These are phyloP conservation scores for Pythium aristosporum DNA, from an alignment of 352 stramenopile genomes.

Conservation along the genomic window DNA sequence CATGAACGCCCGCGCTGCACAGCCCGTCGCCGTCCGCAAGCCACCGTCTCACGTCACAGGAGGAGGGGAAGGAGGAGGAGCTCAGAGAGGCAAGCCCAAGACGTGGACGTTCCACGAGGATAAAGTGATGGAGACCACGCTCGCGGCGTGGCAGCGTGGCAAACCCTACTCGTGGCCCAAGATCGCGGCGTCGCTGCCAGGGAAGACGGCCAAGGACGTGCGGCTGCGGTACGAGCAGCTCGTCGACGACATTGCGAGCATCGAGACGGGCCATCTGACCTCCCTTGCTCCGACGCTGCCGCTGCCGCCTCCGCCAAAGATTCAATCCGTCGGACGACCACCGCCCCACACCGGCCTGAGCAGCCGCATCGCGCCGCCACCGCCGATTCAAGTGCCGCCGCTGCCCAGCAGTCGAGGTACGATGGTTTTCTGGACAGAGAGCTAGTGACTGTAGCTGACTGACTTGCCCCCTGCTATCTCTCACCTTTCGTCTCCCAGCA, in stretches of 20 bases:
- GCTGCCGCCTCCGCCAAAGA: slow-evolving; percentile 9
- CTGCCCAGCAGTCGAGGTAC: slow-evolving; percentile 12
- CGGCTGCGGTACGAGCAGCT: slow-evolving; percentile 73
- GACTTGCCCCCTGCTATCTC: neutral
- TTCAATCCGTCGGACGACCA: slow-evolving; percentile 3
- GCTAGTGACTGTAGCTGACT: no score
- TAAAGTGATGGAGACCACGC: slow-evolving; percentile 71
- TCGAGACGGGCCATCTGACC: slow-evolving; percentile 39
- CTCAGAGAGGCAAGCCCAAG: slow-evolving; percentile 27
- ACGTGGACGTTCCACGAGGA: slow-evolving; percentile 83
- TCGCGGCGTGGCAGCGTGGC: slow-evolving; percentile 54
- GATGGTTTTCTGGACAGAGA: neutral
- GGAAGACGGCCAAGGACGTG: slow-evolving; percentile 76
- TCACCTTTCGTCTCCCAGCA: neutral
- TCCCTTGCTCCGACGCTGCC: neutral
- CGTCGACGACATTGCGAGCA: slow-evolving; percentile 64
- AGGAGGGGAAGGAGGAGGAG: neutral
- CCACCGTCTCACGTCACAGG: neutral
- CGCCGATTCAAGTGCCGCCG: slow-evolving; percentile 60
- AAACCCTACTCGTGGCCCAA: slow-evolving; percentile 81
- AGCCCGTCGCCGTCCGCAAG: slow-evolving; percentile 1
- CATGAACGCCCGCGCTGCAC: slow-evolving; percentile 24
- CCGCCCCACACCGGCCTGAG: slow-evolving; percentile 33
- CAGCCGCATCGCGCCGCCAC: slow-evolving; percentile 53
- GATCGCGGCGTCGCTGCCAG: slow-evolving; percentile 64